Conservation (phyloP, 2,329 filamentous ascomycete genomes). For the Colletotrichum lini region DNA sequence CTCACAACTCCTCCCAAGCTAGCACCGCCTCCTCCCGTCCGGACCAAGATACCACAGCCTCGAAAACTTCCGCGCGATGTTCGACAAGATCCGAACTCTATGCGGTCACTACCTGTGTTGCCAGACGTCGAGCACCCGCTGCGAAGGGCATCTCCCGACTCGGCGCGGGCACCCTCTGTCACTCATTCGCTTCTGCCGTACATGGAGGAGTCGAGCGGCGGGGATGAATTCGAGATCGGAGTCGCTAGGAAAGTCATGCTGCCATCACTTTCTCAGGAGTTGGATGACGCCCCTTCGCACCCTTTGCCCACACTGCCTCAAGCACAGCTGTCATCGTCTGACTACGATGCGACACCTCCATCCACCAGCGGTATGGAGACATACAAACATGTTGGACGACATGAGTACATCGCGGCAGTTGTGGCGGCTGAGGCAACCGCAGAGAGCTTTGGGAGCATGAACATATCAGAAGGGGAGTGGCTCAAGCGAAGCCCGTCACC, state of each 20-base stretch:
- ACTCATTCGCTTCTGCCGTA: slow-evolving; percentile 46
- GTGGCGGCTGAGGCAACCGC: not conserved
- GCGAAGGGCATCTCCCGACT: slow-evolving; percentile 41
- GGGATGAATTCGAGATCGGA: slow-evolving; percentile 46
- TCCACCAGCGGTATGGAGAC: slow-evolving; percentile 24
- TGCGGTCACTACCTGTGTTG: slow-evolving; percentile 49
- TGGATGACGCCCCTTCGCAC: not conserved
- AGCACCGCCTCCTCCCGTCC: slow-evolving; percentile 15
- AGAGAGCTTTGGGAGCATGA: slow-evolving; percentile 17
- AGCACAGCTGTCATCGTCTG: slow-evolving; percentile 42
- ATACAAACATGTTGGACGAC: not conserved
- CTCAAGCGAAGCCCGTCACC: slow-evolving; percentile 44
- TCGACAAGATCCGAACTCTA: slow-evolving; percentile 44
- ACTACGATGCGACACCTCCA: slow-evolving; percentile 45
- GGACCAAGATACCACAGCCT: slow-evolving; percentile 48
- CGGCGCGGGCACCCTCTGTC: slow-evolving; percentile 44
- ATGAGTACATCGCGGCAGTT: not conserved
- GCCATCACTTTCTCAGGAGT: not conserved
- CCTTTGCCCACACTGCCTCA: slow-evolving; percentile 11
- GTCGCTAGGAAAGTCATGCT: slow-evolving; percentile 42
- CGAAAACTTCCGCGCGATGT: slow-evolving; percentile 50
- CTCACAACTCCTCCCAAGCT: slow-evolving; percentile 50
- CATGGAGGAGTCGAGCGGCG: slow-evolving; percentile 41
- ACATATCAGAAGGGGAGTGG: slow-evolving; percentile 42
- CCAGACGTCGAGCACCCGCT: slow-evolving; percentile 44